These are phyloP conservation scores for Berberis thunbergii DNA, from an alignment of 164 flowering plant species.

Conservation along the genomic window DNA sequence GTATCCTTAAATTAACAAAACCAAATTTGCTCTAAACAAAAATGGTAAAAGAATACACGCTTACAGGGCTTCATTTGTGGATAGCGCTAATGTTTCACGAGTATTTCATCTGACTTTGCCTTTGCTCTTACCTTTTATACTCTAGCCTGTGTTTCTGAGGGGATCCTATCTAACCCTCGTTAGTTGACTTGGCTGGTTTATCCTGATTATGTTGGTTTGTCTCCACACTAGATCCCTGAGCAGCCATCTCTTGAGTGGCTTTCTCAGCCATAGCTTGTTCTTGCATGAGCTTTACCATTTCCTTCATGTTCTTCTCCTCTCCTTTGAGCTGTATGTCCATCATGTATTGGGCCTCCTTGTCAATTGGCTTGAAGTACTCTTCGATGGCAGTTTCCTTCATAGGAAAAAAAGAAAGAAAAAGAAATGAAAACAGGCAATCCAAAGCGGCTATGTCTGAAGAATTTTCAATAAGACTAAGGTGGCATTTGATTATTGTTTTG, in stretches of 20 bases:
- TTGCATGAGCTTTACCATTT: constrained; percentile 47
- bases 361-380: constrained; percentile 70
- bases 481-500: too few relatives aligned
- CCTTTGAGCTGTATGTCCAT: constrained; percentile 63
- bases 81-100: too few relatives aligned
- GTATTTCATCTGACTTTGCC: too few relatives aligned
- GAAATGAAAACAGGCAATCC: neutral
- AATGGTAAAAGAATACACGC: too few relatives aligned
- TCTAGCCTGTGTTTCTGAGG: too few relatives aligned
- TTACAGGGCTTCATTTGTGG: too few relatives aligned
- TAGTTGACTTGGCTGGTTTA: constrained; percentile 1
- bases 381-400: constrained; percentile 69
- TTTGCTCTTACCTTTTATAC: too few relatives aligned
- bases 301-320: constrained; percentile 48
- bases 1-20: too few relatives aligned
- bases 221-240: constrained; percentile 1
- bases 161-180: too few relatives aligned
- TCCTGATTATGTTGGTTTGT: constrained; percentile 9
- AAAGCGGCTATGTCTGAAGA: too few relatives aligned
- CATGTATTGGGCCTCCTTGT: constrained; percentile 48
- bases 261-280: constrained; percentile 31
- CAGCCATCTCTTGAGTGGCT: constrained; percentile 12
- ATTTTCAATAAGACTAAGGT: too few relatives aligned
- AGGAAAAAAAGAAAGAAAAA: neutral
- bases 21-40: too few relatives aligned